phyloP scores from a whole-genome alignment of 129 eudicot species.

The Tagetes erecta region DNA sequence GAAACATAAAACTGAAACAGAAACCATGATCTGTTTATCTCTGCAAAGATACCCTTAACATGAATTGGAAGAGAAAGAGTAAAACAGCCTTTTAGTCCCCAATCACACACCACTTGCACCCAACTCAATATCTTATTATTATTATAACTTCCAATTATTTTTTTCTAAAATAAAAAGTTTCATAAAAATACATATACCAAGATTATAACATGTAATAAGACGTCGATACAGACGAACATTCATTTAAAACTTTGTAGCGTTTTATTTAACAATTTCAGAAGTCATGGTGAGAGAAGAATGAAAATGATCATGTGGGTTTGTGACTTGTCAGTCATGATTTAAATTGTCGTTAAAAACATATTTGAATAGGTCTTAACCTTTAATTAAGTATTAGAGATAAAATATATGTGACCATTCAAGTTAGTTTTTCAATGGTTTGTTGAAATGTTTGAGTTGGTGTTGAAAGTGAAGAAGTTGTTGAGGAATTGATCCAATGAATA shows the following conservation, averaged over 20 bases:
- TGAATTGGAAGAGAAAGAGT: background rate
- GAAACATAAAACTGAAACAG: background rate
- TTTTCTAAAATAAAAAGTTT: no score
- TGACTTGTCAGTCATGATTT: no score
- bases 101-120: slow-evolving; percentile 23
- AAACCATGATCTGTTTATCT: slow-evolving; percentile 13
- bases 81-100: slow-evolving; percentile 23
- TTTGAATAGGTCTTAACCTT: no score
- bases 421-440: background rate
- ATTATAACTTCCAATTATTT: no score
- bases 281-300: no score
- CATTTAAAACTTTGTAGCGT: no score
- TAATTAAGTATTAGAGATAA: background rate
- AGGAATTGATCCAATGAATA: background rate
- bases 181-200: no score
- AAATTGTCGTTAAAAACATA: no score
- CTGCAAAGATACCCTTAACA: slow-evolving; percentile 31
- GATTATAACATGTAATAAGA: no score
- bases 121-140: background rate
- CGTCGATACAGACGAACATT: no score
- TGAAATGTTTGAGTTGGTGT: background rate
- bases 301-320: no score
- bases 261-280: no score
- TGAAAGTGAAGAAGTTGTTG: background rate
- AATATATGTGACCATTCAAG: background rate